A percentile compares a stretch with the other conserved stretches of the same genome.
phyloP scores from a whole-genome alignment of 495 filamentous ascomycete genomes.

The Neurospora intermedia region DNA sequence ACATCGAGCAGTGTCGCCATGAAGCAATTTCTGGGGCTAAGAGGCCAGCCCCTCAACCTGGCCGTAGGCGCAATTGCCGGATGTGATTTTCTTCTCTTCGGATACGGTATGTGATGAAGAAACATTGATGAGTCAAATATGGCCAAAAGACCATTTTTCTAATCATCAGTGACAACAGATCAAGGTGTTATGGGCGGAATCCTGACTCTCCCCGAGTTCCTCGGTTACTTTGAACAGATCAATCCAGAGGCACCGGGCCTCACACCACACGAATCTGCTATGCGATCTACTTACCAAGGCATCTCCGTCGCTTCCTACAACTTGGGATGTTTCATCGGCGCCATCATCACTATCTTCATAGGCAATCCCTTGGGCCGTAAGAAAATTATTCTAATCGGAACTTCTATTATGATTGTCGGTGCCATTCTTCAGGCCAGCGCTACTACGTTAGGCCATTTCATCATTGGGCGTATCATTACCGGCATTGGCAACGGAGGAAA shows the following conservation, averaged over 20 bases:
- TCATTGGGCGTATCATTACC: constrained; percentile 52
- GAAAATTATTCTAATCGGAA: constrained; percentile 59
- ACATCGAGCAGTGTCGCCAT: constrained; percentile 12
- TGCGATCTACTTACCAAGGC: constrained; percentile 48
- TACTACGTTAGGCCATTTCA: constrained; percentile 38
- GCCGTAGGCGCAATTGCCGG: constrained; percentile 60
- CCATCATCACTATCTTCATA: constrained; percentile 57
- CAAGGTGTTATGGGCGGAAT: constrained; percentile 52
- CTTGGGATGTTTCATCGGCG: constrained; percentile 65
- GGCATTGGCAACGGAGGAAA: constrained; percentile 27
- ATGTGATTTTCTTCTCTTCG: constrained; percentile 53
- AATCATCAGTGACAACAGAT: constrained; percentile 9
- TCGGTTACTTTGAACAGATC: constrained; percentile 45
- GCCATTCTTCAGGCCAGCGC: constrained; percentile 54
- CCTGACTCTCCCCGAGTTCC: constrained; percentile 44
- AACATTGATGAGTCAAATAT: background rate
- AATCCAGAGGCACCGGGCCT: constrained; percentile 31
- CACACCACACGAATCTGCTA: constrained; percentile 18
- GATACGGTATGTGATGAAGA: constrained; percentile 24
- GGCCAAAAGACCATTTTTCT: background rate
- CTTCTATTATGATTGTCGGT: constrained; percentile 60
- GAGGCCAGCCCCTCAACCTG: constrained; percentile 53
- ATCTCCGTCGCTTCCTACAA: constrained; percentile 43
- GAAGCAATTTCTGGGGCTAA: constrained; percentile 52
- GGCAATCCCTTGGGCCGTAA: constrained; percentile 62